phyloP scores from a whole-genome alignment of 345 rosid species.

The Ceriops tagal region DNA sequence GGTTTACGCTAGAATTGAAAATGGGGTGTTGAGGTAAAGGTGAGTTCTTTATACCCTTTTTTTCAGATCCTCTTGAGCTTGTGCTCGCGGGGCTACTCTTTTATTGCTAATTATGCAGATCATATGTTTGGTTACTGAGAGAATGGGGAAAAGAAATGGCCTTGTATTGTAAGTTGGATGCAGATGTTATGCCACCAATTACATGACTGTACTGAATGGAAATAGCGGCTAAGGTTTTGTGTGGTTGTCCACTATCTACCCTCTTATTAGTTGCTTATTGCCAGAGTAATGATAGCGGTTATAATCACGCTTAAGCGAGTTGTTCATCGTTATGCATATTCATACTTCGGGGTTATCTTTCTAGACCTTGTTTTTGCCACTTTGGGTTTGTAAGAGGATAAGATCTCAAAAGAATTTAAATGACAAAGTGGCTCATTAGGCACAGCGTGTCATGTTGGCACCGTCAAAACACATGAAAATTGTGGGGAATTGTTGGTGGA shows the following conservation, averaged over 20 bases:
- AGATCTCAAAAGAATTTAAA: constrained; percentile 7
- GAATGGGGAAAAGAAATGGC: not conserved
- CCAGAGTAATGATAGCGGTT: constrained; percentile 2
- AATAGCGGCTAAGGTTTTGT: not conserved
- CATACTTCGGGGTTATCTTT: constrained; percentile 13
- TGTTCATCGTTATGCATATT: constrained; percentile 1
- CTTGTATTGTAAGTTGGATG: not conserved
- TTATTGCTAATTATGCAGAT: not conserved
- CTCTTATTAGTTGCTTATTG: not conserved
- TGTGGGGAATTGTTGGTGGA: constrained; percentile 14
- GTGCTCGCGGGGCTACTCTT: not conserved
- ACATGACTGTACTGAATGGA: not conserved
- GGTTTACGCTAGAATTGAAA: constrained; percentile 17
- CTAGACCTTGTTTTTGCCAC: constrained; percentile 16
- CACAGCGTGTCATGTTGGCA: not conserved
- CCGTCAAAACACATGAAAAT: not conserved
- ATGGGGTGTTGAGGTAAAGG: constrained; percentile 28
- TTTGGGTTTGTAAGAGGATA: not conserved
- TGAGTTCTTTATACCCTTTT: constrained; percentile 20
- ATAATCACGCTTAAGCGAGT: not conserved
- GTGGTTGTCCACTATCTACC: not conserved
- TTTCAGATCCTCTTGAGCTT: constrained; percentile 20
- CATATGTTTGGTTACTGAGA: constrained; percentile 6
- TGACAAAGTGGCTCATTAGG: not conserved
- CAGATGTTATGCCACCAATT: not conserved